Evolutionary conservation across 2,329 filamentous ascomycete species (phyloP), one percentile per base, ranked within the genome.

Genomic region (Shiraia sp.): DNA sequence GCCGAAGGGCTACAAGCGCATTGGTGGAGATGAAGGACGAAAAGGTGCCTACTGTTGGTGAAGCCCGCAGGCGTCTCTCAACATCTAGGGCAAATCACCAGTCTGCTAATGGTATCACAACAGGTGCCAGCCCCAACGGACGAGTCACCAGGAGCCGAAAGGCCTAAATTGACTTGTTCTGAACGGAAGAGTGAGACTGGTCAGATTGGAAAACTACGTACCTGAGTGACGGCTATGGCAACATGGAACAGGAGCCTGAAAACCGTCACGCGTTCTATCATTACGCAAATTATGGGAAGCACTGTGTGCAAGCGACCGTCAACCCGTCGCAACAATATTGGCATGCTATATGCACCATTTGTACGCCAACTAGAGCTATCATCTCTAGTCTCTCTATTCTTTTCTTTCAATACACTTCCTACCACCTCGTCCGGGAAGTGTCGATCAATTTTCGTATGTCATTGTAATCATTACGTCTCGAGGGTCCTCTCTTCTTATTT

Each of bases 21-120:
- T 75, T 93, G 36, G 88, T 92, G 59, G 90, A 95, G 70, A 90
- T 91, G 75, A 87, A 88, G 69, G 80, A 84, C 63, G 80, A 86
- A 65, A 80, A 88, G 65, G 74, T 85, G 47, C 79, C 80, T 40
- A 74, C 77, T 47, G 72, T 76, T 49, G 72, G 70, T 56, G 73
- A 78, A 65, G 75, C 70, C 70, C 76, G 67, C 73, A 78, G 69
- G 66, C 72, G 63, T 73, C 78, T 72, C 44, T 61, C 57, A 1
- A 54, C 47, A 14, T 73, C 78, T 62, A 66, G 72, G 59, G 65
- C 68, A 47, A 61, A 59, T n/a, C 49, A 59, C 32, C 47, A 55
- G 22, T 42, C 58, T 30, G 58, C 66, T 58, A 72, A 71, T 44
- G 70, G 67, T 31, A 61, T 66, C 45, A 61, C 69, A 31, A 65